Percentiles rank a stretch among this genome's conserved stretches.
Evolutionary conservation across 345 rosid genomes (phyloP).

Genomic region (Aquilaria yunnanensis): DNA sequence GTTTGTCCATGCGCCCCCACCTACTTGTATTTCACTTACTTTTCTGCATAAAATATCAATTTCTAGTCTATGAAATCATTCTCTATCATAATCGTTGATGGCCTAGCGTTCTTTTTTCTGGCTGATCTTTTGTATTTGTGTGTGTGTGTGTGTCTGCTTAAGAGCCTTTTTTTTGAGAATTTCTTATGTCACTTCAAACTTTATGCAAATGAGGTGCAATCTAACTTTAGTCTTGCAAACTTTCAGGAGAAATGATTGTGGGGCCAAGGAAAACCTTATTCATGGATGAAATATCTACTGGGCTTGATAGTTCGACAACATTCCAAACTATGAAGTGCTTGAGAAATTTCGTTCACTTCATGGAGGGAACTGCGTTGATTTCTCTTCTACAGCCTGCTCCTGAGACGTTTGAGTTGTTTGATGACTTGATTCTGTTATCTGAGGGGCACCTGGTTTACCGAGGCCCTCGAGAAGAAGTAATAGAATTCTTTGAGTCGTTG

Average conservation of each 20-base stretch:
- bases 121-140: background rate
- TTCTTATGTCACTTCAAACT: background rate
- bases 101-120: background rate
- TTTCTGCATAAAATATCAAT: background rate
- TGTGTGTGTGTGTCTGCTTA: no score
- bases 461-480: constrained; percentile 70
- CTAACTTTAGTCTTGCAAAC: no score
- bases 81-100: background rate
- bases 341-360: constrained; percentile 74
- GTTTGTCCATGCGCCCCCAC: no score
- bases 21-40: no score
- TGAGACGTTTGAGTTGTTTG: constrained; percentile 90
- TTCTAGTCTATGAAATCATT: background rate
- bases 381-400: constrained; percentile 98
- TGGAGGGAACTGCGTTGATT: constrained; percentile 90
- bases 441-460: constrained; percentile 84
- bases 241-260: constrained; percentile 91
- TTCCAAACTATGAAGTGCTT: constrained; percentile 81
- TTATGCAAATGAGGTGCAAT: no score
- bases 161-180: background rate
- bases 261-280: constrained; percentile 94
- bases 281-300: constrained; percentile 98
- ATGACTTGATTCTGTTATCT: constrained; percentile 71
- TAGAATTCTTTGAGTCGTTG: constrained; percentile 77
- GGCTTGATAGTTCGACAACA: constrained; percentile 95